These are phyloP conservation scores for Rhinocladiella mackenziei DNA, from an alignment of 2,329 filamentous ascomycete genomes.

Conservation along the genomic window DNA sequence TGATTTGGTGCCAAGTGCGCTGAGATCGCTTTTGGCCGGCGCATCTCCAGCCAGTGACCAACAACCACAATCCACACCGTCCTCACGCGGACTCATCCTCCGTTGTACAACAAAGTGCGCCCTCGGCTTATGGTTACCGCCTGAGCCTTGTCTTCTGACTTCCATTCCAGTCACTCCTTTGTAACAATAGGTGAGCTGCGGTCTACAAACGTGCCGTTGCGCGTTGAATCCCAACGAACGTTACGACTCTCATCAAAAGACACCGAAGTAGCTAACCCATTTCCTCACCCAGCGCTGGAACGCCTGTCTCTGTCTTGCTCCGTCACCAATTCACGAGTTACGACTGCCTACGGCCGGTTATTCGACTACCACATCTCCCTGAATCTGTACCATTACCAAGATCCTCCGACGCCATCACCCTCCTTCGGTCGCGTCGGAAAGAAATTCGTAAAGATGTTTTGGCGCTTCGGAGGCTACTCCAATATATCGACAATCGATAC, in stretches of 20 bases:
- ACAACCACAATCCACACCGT: background rate
- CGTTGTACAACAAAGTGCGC: conserved; percentile 11
- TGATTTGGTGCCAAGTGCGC: too few relatives aligned
- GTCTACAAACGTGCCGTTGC: background rate
- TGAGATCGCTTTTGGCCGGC: too few relatives aligned
- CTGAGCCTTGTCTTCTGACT: conserved; percentile 10
- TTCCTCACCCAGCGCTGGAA: conserved; percentile 21
- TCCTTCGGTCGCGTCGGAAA: conserved; percentile 7
- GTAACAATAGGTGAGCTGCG: conserved; percentile 18
- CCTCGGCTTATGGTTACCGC: background rate
- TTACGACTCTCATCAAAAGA: background rate
- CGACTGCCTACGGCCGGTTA: conserved; percentile 21
- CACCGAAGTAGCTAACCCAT: conserved; percentile 6
- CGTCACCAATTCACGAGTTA: conserved; percentile 16
- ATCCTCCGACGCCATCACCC: conserved; percentile 1
- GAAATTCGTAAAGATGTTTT: conserved; percentile 75
- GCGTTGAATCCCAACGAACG: background rate
- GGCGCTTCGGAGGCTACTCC: conserved; percentile 98
- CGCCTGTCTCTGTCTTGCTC: conserved; percentile 27
- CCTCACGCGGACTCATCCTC: background rate
- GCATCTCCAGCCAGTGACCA: conserved; percentile 1
- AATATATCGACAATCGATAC: conserved; percentile 95
- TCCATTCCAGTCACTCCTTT: conserved; percentile 26
- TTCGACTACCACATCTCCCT: conserved; percentile 8
- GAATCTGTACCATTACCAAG: conserved; percentile 19